phyloP scores from a whole-genome alignment of 805 yeast species.

The Priceomyces castillae region DNA sequence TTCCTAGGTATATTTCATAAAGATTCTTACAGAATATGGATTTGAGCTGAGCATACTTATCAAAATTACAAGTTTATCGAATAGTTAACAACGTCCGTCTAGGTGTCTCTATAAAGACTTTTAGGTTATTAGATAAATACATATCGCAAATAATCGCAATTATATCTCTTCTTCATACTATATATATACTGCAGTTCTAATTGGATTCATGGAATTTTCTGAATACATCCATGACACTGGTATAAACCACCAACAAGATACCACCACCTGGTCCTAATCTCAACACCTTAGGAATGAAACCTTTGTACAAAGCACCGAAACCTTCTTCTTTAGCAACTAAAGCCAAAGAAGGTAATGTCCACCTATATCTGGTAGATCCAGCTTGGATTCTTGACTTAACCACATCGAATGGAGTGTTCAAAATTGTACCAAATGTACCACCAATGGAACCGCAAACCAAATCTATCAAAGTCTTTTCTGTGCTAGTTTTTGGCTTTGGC shows the following conservation, averaged over 20 bases:
- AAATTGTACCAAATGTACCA: constrained; percentile 93
- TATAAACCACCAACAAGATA: constrained; percentile 93
- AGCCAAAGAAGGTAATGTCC: constrained; percentile 81
- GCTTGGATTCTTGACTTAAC: constrained; percentile 97
- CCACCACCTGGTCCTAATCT: constrained; percentile 99
- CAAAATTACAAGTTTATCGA: too few relatives aligned
- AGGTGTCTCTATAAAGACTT: too few relatives aligned
- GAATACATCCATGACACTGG: constrained; percentile 92
- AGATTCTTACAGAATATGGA: too few relatives aligned
- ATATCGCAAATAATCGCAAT: too few relatives aligned
- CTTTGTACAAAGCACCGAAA: constrained; percentile 85
- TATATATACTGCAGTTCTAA: not conserved
- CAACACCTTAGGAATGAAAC: constrained; percentile 93
- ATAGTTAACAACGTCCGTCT: too few relatives aligned
- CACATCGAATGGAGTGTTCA: constrained; percentile 96
- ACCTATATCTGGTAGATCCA: constrained; percentile 80
- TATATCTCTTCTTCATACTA: too few relatives aligned
- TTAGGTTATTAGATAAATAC: too few relatives aligned
- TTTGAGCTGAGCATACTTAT: too few relatives aligned
- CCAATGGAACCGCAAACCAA: constrained; percentile 92
- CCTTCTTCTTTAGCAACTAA: constrained; percentile 90
- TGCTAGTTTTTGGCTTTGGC: constrained; percentile 70
- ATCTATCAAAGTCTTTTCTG: constrained; percentile 81
- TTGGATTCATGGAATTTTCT: constrained; percentile 44
- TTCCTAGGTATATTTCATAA: too few relatives aligned